phyloP scores from a whole-genome alignment of 208 protist genomes.

The Phytomonas sp. region DNA sequence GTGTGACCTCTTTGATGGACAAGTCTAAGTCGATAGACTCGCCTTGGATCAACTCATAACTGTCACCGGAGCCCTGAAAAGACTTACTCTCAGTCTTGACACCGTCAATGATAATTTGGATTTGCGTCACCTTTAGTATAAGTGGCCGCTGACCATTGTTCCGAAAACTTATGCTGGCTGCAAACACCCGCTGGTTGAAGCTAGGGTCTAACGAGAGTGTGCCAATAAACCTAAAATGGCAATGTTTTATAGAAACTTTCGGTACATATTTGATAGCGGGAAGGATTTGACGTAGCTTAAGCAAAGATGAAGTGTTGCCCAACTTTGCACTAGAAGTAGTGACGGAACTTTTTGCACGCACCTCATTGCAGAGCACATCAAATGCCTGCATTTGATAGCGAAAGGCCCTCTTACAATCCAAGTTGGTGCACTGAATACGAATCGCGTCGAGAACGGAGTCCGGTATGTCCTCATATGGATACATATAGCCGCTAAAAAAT shows the following conservation, averaged over 20 bases:
- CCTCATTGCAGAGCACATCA: slow-evolving; percentile 43
- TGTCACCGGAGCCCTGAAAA: slow-evolving; percentile 32
- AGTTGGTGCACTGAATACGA: slow-evolving; percentile 45
- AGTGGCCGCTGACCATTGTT: slow-evolving; percentile 50
- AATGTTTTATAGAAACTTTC: slow-evolving; percentile 33
- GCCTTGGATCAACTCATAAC: slow-evolving; percentile 36
- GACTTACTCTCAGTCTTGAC: slow-evolving; percentile 40
- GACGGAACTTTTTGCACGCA: slow-evolving; percentile 39
- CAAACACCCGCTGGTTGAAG: slow-evolving; percentile 17
- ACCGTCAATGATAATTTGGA: slow-evolving; percentile 66
- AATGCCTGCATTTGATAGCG: slow-evolving; percentile 67
- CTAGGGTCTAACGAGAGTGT: slow-evolving; percentile 11
- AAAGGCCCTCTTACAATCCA: slow-evolving; percentile 47
- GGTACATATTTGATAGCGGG: slow-evolving; percentile 47
- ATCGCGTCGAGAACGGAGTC: slow-evolving; percentile 42
- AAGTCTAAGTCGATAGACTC: slow-evolving; percentile 60
- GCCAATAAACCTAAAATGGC: slow-evolving; percentile 57
- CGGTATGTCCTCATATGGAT: slow-evolving; percentile 38
- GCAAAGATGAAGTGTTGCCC: slow-evolving; percentile 51
- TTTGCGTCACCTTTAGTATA: slow-evolving; percentile 46
- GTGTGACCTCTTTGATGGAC: slow-evolving; percentile 28
- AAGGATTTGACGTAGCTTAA: slow-evolving; percentile 54
- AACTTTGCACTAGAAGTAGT: slow-evolving; percentile 38
- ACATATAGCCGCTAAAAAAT: slow-evolving; percentile 74
- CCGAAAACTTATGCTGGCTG: slow-evolving; percentile 36